phyloP scores from a whole-genome alignment of 2,329 filamentous ascomycete species.

The Davidsoniella virescens region DNA sequence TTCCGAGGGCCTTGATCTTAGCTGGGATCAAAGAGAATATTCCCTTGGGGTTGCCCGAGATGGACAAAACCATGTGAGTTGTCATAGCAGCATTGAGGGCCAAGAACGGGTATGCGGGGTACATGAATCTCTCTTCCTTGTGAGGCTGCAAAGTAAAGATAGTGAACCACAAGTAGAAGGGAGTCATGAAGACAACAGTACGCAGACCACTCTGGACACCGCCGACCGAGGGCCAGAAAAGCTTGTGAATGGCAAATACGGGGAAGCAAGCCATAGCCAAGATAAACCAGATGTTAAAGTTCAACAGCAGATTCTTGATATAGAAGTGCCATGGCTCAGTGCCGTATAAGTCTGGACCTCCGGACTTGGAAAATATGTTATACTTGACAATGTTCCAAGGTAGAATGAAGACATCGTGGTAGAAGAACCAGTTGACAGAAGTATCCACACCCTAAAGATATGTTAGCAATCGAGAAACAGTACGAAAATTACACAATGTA shows the following conservation, averaged over 20 bases:
- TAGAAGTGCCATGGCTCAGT: conserved; percentile 97
- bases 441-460: conserved; percentile 48
- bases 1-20: conserved; percentile 51
- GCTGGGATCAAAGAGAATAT: conserved; percentile 57
- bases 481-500: too few relatives aligned
- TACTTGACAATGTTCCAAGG: conserved; percentile 90
- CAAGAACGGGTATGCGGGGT: conserved; percentile 81
- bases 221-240: conserved; percentile 42
- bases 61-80: conserved; percentile 62
- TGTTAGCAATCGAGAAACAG: not conserved
- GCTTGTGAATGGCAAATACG: conserved; percentile 56
- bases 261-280: conserved; percentile 62
- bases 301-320: conserved; percentile 73
- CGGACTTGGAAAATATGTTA: conserved; percentile 73
- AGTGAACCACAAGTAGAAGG: conserved; percentile 86
- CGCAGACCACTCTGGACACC: conserved; percentile 56
- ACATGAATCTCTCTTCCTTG: conserved; percentile 99
- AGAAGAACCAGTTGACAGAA: conserved; percentile 67
- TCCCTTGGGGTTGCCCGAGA: conserved; percentile 54
- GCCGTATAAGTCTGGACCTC: conserved; percentile 82
- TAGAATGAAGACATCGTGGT: conserved; percentile 59
- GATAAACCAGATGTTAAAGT: conserved; percentile 91
- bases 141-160: conserved; percentile 90
- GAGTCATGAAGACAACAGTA: conserved; percentile 59
- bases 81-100: conserved; percentile 76